Evolutionary conservation across 352 stramenopile genomes (phyloP).

Genomic region (Phytophthora capsici): DNA sequence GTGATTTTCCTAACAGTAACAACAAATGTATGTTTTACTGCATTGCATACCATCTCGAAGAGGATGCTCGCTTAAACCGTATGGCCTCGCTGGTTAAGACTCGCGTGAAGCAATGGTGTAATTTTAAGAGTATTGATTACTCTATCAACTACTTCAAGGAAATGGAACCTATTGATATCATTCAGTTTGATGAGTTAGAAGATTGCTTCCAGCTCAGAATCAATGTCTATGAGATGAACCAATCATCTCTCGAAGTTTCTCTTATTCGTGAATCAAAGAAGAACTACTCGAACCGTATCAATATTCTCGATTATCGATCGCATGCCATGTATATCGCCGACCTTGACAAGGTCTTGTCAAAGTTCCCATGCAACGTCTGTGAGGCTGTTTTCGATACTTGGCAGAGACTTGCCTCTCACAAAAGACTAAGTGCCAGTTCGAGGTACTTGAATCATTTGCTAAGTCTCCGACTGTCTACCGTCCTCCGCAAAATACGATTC

Average conservation of each 20-base stretch:
- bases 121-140: conserved; percentile 7
- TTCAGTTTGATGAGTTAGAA: conserved; percentile 17
- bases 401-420: not conserved
- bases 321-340: conserved; percentile 2
- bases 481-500: not conserved
- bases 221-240: conserved; percentile 10
- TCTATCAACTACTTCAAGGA: not conserved
- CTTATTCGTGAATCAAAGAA: conserved; percentile 8
- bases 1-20: conserved; percentile 15
- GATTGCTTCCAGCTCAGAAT: too few species aligned
- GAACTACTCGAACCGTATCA: not conserved
- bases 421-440: conserved; percentile 4
- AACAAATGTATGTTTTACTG: conserved; percentile 14
- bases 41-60: not conserved
- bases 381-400: conserved; percentile 9
- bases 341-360: not conserved
- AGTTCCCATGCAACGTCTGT: conserved; percentile 7
- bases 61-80: not conserved
- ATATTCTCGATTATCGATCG: conserved; percentile 8
- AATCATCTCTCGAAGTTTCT: not conserved
- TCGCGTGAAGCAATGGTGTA: not conserved
- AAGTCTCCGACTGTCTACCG: not conserved
- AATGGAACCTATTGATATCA: conserved; percentile 13
- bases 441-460: conserved; percentile 1
- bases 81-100: not conserved